phyloP scores from a whole-genome alignment of 352 stramenopile species.

The Globisporangium perplexum region DNA sequence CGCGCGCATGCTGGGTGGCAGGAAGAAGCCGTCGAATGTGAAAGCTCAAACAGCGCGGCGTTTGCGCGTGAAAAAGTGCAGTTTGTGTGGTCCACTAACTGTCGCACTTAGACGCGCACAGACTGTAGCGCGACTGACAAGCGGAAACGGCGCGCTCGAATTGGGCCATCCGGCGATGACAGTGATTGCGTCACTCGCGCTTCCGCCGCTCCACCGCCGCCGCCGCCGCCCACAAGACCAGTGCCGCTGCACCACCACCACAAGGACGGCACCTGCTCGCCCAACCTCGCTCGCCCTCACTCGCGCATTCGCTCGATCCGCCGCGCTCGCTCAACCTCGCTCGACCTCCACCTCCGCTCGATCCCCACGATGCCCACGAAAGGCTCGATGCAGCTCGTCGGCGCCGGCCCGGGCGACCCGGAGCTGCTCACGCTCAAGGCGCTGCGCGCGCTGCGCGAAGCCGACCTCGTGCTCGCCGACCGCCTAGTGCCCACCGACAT shows the following conservation, averaged over 20 bases:
- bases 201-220: neutral
- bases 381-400: slow-evolving; percentile 64
- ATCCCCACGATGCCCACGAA: slow-evolving; percentile 1
- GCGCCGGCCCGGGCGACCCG: slow-evolving; percentile 90
- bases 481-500: slow-evolving; percentile 90
- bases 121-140: neutral
- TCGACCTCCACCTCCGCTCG: too few relatives aligned
- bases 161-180: neutral
- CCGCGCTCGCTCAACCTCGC: too few relatives aligned
- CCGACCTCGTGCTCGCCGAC: slow-evolving; percentile 93
- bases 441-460: slow-evolving; percentile 71
- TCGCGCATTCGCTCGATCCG: neutral
- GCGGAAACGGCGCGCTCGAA: neutral
- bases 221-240: neutral
- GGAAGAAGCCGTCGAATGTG: too few relatives aligned
- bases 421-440: slow-evolving; percentile 94
- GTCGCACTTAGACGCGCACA: neutral
- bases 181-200: neutral
- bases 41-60: too few relatives aligned
- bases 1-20: too few relatives aligned
- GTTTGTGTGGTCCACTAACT: neutral
- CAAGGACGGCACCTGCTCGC: too few relatives aligned
- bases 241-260: neutral
- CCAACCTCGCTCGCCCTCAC: neutral
- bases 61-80: neutral